Conservation (phyloP, 1,139 yeast genomes). For the Hyphopichia khmerensis region DNA sequence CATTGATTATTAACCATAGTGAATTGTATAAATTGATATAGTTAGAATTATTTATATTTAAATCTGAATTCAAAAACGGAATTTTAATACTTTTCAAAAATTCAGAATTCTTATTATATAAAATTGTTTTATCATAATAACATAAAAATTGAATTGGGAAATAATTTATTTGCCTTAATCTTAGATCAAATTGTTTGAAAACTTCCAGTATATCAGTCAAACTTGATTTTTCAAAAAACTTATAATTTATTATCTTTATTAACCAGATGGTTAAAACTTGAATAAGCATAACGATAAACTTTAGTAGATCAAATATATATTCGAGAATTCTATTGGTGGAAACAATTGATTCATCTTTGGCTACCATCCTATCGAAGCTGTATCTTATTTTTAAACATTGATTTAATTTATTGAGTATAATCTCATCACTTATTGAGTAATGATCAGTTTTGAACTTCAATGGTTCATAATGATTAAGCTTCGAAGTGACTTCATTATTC, state of each 20-base stretch:
- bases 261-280: conserved; percentile 22
- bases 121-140: conserved; percentile 35
- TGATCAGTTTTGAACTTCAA: conserved; percentile 4
- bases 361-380: conserved; percentile 7
- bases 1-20: conserved; percentile 84
- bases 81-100: conserved; percentile 27
- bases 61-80: conserved; percentile 37
- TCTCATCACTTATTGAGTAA: conserved; percentile 25
- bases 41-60: conserved; percentile 57
- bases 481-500: neutral
- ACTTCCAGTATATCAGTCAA: conserved; percentile 54
- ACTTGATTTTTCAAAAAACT: conserved; percentile 14
- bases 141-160: conserved; percentile 80
- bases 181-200: conserved; percentile 74
- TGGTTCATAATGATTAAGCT: neutral
- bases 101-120: conserved; percentile 24
- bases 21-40: conserved; percentile 88
- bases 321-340: neutral
- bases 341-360: neutral
- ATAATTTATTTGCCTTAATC: conserved; percentile 74
- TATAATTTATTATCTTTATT: conserved; percentile 19
- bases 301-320: neutral
- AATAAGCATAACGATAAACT: conserved; percentile 9
- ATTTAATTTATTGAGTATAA: conserved; percentile 33
- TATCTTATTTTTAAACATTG: conserved; percentile 24